Percentiles rank a stretch among this genome's conserved stretches.
phyloP scores from a whole-genome alignment of 306 rosid genomes.

The Cicer pinnatifidum region DNA sequence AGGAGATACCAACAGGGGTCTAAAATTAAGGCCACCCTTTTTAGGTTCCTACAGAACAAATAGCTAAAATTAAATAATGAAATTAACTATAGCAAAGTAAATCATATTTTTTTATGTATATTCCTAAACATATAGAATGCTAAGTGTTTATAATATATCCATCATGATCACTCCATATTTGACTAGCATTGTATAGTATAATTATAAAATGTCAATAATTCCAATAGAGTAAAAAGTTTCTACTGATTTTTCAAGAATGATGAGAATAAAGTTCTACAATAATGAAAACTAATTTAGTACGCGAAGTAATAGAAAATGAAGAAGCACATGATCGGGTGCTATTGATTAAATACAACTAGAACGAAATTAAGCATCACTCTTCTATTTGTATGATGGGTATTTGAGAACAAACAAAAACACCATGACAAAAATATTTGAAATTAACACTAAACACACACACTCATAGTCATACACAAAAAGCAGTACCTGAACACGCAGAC shows the following conservation, averaged over 20 bases:
- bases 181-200: neutral
- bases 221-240: neutral
- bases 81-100: slow-evolving; percentile 3
- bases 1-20: slow-evolving; percentile 69
- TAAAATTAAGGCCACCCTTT: slow-evolving; percentile 25
- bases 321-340: too few species aligned
- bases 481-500: too few species aligned
- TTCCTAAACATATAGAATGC: neutral
- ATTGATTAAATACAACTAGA: too few species aligned
- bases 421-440: too few species aligned
- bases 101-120: slow-evolving; percentile 17
- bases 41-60: neutral
- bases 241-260: neutral
- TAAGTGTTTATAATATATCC: neutral
- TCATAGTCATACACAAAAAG: too few species aligned
- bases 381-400: too few species aligned
- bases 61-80: slow-evolving; percentile 30
- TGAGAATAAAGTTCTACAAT: neutral
- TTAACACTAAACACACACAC: too few species aligned
- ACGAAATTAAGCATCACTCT: too few species aligned
- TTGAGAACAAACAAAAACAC: too few species aligned
- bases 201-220: slow-evolving; percentile 26
- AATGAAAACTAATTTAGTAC: neutral
- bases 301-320: too few species aligned
- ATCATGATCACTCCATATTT: neutral